Evolutionary conservation across 192 early-diverging fungal species (phyloP), one percentile per base, ranked within the genome.

Genomic region (Nowakowskiella sp.): DNA sequence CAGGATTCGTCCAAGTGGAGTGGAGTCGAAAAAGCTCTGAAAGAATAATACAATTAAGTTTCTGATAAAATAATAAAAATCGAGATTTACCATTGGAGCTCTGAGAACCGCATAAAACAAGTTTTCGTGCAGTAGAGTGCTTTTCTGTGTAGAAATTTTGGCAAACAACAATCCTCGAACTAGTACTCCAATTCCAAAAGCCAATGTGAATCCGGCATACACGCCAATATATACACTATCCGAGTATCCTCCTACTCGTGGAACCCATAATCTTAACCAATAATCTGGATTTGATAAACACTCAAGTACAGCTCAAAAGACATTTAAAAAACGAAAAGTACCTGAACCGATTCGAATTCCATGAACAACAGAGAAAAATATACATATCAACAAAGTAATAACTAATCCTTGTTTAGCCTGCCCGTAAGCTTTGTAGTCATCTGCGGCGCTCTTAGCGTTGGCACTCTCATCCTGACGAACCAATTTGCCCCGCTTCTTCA

Each of bases 11-110:
- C 76, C 77, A n/a, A 80, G 54, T 5, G 80, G 80, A 0, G 77
- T 82, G 3, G 58, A 51, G 48, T 78, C 78, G 52, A 73, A 82
- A 51, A 82, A 82, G n/a, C n/a, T n/a, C n/a, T n/a, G n/a, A n/a
- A n/a, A n/a, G n/a, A n/a, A n/a, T n/a, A n/a, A n/a, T n/a, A n/a
- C n/a, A n/a, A n/a, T n/a, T n/a, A n/a, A n/a, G n/a, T n/a, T n/a
- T n/a, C n/a, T n/a, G n/a, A n/a, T n/a, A n/a, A n/a, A n/a, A n/a
- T n/a, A n/a, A n/a, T n/a, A n/a, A n/a, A n/a, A n/a, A n/a, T n/a
- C n/a, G n/a, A n/a, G n/a, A n/a, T n/a, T n/a, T n/a, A n/a, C n/a
- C n/a, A n/a, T n/a, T n/a, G n/a, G n/a, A n/a, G n/a, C n/a, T n/a
- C n/a, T n/a, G n/a, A 46, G 16, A n/a, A 46, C 13, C 10, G 25